Base-by-base conservation (phyloP, 441 rosid species). In the Eruca vesicaria region DNA sequence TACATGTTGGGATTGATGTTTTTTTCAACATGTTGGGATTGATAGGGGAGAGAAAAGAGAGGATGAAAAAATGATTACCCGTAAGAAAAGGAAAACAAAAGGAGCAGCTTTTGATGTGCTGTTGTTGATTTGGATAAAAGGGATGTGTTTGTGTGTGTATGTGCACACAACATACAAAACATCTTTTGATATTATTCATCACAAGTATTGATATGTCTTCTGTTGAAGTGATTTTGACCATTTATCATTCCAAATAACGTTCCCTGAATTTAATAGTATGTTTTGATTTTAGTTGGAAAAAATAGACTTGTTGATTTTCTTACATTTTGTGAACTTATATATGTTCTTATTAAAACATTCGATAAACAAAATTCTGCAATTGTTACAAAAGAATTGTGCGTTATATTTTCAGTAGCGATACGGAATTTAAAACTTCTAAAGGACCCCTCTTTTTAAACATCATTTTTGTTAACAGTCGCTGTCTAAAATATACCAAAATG, bases 71-170 rank as follows among this genome's bases (percentile, higher is more conserved):
- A 73, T 72, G 74, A 73, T 73, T 62, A 78, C 74, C 81, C 78
- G 74, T 73, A 73, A 73, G 81, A 72, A 73, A 68, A 68, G 77
- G 78, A 68, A 69, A 28, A 35, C 73, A 32, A 16, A 63, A 50
- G 20, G 55, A 65, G 72, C 62, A 71, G 63, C 53, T 65, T 48
- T 66, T 67, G 77, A 66, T 77, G 68, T 77, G 55, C 21, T 48
- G 77, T 66, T 72, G 72, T 72, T 72, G 81, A 78, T 73, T 78
- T 78, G 81, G 81, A 78, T 78, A 72, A 78, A 78, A 73, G 74
- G 38, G 55, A 56, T 76, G 71, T 71, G 62, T 67, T 15, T 41
- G 29, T 70, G 71, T 45, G 52, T 45, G 52, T 45, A 45, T 45
- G 52, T 76, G 38, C 61, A 57, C 14, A 15, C 62, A 57, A 26